phyloP scores from a whole-genome alignment of 768 basidiomycete species.

The Suillus decipiens region DNA sequence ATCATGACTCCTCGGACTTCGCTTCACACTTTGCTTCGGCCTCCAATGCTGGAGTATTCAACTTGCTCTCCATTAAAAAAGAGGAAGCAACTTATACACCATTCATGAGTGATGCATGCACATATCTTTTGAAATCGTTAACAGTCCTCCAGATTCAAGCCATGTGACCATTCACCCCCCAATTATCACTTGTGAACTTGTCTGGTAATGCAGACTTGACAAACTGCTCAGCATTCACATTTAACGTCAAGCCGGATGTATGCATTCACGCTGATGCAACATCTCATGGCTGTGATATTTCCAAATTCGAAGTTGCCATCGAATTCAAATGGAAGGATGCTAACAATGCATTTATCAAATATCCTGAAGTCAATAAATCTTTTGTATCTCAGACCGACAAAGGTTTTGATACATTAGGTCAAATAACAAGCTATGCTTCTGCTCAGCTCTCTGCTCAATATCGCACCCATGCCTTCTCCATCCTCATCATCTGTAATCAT shows the following conservation, averaged over 20 bases:
- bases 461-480: conserved; percentile 2
- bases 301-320: conserved; percentile 8
- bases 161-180: conserved; percentile 6
- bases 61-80: neutral
- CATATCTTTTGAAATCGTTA: neutral
- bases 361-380: too few species aligned
- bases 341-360: too few species aligned
- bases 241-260: conserved; percentile 14
- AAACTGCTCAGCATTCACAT: neutral
- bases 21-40: too few species aligned
- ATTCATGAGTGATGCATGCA: conserved; percentile 1
- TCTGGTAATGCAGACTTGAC: neutral
- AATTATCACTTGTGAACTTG: conserved; percentile 5
- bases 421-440: neutral
- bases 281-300: neutral
- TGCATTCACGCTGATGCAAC: conserved; percentile 5
- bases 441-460: neutral
- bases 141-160: conserved; percentile 7
- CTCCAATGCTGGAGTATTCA: neutral
- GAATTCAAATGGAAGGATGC: conserved; percentile 12
- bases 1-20: neutral
- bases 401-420: neutral
- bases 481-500: conserved; percentile 15
- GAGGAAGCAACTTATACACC: neutral
- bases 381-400: neutral